phyloP scores from a whole-genome alignment of 208 protist genomes.

The Leishmania martiniquensis region DNA sequence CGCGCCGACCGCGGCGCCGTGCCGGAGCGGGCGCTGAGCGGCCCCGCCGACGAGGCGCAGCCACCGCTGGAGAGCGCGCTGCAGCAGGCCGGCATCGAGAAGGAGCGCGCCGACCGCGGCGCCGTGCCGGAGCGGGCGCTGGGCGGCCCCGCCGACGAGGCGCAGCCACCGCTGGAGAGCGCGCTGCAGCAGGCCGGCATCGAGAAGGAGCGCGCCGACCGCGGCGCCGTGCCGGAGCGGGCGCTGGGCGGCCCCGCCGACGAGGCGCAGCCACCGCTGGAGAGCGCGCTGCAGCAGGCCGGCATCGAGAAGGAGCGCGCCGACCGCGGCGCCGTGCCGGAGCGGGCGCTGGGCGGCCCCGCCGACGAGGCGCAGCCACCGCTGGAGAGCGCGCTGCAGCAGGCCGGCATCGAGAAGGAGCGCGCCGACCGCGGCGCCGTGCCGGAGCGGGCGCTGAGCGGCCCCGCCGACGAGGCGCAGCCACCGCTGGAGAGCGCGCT shows the following conservation, averaged over 20 bases:
- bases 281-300: not conserved
- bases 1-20: not conserved
- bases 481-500: not conserved
- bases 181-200: not conserved
- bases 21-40: not conserved
- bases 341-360: not conserved
- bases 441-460: not conserved
- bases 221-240: not conserved
- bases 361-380: not conserved
- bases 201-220: not conserved
- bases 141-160: not conserved
- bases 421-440: not conserved
- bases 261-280: not conserved
- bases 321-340: not conserved
- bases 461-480: not conserved
- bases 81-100: not conserved
- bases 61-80: not conserved
- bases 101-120: not conserved
- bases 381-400: not conserved
- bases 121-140: not conserved
- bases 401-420: not conserved
- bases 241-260: not conserved
- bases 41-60: not conserved
- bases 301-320: not conserved
- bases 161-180: not conserved